Evolutionary conservation across 225 moss, liverwort and hornwort species (phyloP).

Genomic region (Asterella californica): DNA sequence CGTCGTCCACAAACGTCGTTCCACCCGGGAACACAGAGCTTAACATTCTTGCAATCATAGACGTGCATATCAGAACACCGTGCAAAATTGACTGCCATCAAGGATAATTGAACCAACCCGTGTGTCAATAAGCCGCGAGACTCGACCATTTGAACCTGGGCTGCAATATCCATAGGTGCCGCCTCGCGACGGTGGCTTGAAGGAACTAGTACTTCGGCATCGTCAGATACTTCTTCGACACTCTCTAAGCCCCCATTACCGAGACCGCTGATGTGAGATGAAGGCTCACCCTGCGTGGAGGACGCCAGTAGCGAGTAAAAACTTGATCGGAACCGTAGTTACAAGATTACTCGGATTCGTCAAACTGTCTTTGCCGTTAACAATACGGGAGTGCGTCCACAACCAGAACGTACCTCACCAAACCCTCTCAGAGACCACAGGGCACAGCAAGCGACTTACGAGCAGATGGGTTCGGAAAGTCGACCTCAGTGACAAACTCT

Average conservation of each 20-base stretch:
- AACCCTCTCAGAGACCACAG: not conserved
- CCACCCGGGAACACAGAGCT: not conserved
- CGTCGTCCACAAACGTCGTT: not conserved
- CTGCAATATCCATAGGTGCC: not conserved
- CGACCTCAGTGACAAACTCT: too few relatives aligned
- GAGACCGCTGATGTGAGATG: slow-evolving; percentile 17
- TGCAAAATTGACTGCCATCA: not conserved
- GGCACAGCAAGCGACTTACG: not conserved
- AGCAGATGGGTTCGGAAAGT: not conserved
- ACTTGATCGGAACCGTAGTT: not conserved
- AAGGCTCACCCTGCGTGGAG: slow-evolving; percentile 8
- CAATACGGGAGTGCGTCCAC: not conserved
- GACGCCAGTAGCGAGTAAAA: not conserved
- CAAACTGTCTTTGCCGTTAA: not conserved
- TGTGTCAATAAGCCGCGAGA: slow-evolving; percentile 25
- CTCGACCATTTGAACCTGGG: slow-evolving; percentile 14
- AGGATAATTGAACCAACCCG: slow-evolving; percentile 22
- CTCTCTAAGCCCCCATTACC: slow-evolving; percentile 4
- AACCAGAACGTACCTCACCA: not conserved
- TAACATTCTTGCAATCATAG: not conserved
- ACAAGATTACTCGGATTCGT: not conserved
- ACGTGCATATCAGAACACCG: not conserved
- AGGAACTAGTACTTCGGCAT: not conserved
- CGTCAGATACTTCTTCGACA: not conserved
- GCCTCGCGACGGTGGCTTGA: not conserved